Evolutionary conservation across 495 filamentous ascomycete genomes (phyloP).

Genomic region (Penicillium egyptiacum): DNA sequence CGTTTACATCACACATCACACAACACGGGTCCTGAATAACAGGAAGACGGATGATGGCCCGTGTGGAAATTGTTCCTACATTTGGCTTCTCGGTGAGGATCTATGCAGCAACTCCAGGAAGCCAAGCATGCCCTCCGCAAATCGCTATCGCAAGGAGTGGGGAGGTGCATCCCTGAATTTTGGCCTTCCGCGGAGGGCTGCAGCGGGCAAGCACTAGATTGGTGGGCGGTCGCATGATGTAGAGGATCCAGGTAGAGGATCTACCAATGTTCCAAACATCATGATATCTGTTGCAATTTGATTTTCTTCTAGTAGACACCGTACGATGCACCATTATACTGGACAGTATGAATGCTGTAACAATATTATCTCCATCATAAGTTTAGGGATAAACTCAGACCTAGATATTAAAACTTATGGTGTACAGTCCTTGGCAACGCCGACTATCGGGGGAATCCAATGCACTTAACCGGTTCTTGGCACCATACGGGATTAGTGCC

Average conservation of each 20-base stretch:
- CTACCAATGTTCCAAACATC: neutral
- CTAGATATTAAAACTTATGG: neutral
- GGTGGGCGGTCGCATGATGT: neutral
- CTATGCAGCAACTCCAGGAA: neutral
- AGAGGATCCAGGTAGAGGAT: neutral
- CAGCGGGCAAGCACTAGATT: neutral
- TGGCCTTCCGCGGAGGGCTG: neutral
- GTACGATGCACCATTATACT: neutral
- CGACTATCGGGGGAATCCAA: slow-evolving; percentile 17
- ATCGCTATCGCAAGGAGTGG: neutral
- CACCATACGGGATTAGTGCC: slow-evolving; percentile 10
- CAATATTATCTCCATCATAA: neutral
- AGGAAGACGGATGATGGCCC: slow-evolving; percentile 3
- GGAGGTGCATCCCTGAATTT: neutral
- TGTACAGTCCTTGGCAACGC: neutral
- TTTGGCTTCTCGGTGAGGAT: slow-evolving; percentile 8
- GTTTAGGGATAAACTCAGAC: neutral
- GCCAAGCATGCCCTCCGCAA: neutral
- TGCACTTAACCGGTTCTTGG: slow-evolving; percentile 16
- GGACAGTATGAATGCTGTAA: neutral
- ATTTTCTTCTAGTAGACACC: neutral
- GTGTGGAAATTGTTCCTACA: neutral
- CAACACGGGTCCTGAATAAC: neutral
- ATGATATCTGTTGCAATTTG: neutral
- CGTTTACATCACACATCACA: neutral